These are phyloP conservation scores for Chloranthus sessilifolius DNA, from an alignment of 164 flowering plant genomes.

Conservation along the genomic window DNA sequence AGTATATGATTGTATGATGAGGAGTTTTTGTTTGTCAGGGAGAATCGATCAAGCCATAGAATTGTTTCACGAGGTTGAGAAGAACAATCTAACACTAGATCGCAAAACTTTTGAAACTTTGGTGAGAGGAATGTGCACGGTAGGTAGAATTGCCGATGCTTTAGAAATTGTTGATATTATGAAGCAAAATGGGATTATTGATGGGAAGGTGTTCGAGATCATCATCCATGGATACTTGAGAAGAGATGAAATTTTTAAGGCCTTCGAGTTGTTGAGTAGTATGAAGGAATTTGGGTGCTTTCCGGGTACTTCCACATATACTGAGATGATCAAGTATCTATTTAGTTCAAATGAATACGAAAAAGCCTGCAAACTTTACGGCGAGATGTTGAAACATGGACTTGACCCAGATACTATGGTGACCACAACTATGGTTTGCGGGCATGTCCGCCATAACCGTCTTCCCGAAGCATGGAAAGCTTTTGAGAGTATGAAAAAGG, in stretches of 20 bases:
- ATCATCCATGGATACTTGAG: constrained; percentile 53
- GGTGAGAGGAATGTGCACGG: constrained; percentile 66
- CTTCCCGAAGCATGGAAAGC: constrained; percentile 59
- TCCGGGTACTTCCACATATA: constrained; percentile 48
- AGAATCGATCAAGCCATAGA: constrained; percentile 64
- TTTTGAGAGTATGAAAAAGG: constrained; percentile 46
- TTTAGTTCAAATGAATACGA: constrained; percentile 47
- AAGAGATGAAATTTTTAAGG: constrained; percentile 41
- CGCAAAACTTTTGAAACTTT: constrained; percentile 37
- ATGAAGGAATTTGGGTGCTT: constrained; percentile 43
- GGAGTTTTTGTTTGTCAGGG: constrained; percentile 62
- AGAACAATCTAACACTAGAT: constrained; percentile 29
- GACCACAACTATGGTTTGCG: constrained; percentile 53
- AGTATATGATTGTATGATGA: constrained; percentile 42
- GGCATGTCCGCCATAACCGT: constrained; percentile 47
- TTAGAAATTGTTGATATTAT: constrained; percentile 63
- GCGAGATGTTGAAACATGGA: constrained; percentile 60
- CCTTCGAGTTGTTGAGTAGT: constrained; percentile 42
- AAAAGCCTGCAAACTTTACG: constrained; percentile 48
- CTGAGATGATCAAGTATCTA: constrained; percentile 61
- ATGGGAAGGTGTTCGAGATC: constrained; percentile 45
- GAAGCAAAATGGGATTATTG: constrained; percentile 36
- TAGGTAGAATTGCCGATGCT: constrained; percentile 60
- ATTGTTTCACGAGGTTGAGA: constrained; percentile 49
- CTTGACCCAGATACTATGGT: constrained; percentile 54